These are phyloP conservation scores for Fusarium paranaense DNA, from an alignment of 2,329 filamentous ascomycete genomes.

Conservation along the genomic window DNA sequence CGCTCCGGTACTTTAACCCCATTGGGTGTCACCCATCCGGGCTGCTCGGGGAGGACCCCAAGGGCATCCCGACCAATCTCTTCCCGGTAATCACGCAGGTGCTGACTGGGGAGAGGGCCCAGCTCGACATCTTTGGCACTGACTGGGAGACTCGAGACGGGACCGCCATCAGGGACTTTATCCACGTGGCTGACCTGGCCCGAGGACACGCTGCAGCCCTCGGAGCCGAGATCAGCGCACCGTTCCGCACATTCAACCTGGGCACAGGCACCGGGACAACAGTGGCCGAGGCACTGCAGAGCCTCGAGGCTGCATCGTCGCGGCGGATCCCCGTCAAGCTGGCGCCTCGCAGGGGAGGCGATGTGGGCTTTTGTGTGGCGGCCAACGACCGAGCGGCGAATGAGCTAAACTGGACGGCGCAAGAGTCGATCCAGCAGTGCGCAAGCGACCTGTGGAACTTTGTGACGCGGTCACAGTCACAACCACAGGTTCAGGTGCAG, in stretches of 20 bases:
- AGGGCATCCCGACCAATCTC: slow-evolving; percentile 71
- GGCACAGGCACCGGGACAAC: slow-evolving; percentile 60
- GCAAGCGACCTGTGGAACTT: slow-evolving; percentile 29
- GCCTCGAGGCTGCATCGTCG: slow-evolving; percentile 52
- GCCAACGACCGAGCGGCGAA: slow-evolving; percentile 52
- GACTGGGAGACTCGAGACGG: slow-evolving; percentile 76
- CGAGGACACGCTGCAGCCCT: slow-evolving; percentile 73
- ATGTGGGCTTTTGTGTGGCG: slow-evolving; percentile 58
- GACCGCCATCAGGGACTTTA: slow-evolving; percentile 75
- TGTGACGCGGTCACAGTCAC: slow-evolving; percentile 9
- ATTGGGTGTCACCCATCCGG: slow-evolving; percentile 74
- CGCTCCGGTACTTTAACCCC: slow-evolving; percentile 76
- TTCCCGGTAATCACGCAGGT: slow-evolving; percentile 73
- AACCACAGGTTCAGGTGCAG: neutral
- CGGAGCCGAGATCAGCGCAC: slow-evolving; percentile 42
- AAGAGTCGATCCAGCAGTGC: slow-evolving; percentile 26
- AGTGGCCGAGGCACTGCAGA: slow-evolving; percentile 56
- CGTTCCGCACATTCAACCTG: slow-evolving; percentile 59
- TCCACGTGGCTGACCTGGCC: slow-evolving; percentile 74
- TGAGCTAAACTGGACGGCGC: slow-evolving; percentile 55
- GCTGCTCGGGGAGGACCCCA: slow-evolving; percentile 72
- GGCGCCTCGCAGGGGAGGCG: slow-evolving; percentile 53
- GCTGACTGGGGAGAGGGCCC: slow-evolving; percentile 63
- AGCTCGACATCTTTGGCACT: slow-evolving; percentile 71
- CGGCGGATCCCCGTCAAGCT: slow-evolving; percentile 52